These are phyloP conservation scores for Starmerella vitae DNA, from an alignment of 805 yeast genomes.

Conservation along the genomic window DNA sequence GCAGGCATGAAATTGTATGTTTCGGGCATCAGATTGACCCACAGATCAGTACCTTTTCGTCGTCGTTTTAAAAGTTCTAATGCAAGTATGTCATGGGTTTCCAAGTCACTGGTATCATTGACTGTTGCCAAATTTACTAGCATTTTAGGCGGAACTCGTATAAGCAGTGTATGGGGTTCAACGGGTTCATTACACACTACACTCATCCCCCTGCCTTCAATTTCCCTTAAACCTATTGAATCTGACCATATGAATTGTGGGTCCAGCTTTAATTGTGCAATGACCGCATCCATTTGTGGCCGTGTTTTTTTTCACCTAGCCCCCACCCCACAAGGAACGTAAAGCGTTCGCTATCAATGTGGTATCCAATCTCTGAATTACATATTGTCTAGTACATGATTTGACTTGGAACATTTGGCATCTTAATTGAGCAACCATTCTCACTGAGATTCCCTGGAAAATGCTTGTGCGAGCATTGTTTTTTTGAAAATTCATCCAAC, in stretches of 20 bases:
- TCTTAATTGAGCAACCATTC: no score
- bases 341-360: neutral
- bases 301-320: neutral
- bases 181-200: slow-evolving; percentile 35
- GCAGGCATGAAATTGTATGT: slow-evolving; percentile 51
- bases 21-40: slow-evolving; percentile 50
- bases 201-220: slow-evolving; percentile 48
- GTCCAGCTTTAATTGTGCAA: slow-evolving; percentile 3
- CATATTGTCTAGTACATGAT: no score
- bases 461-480: no score
- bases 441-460: no score
- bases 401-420: no score
- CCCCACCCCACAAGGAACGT: no score
- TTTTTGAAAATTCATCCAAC: no score
- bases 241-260: slow-evolving; percentile 18
- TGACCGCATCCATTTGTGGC: neutral
- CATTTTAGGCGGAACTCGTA: slow-evolving; percentile 15
- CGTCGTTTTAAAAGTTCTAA: slow-evolving; percentile 5
- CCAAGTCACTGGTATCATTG: neutral
- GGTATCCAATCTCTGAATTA: neutral
- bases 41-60: slow-evolving; percentile 20
- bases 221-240: slow-evolving; percentile 29
- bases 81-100: slow-evolving; percentile 17
- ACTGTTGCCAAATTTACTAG: slow-evolving; percentile 15
- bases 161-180: slow-evolving; percentile 11